phyloP scores from a whole-genome alignment of 345 rosid species.

The Carallia brachiata region DNA sequence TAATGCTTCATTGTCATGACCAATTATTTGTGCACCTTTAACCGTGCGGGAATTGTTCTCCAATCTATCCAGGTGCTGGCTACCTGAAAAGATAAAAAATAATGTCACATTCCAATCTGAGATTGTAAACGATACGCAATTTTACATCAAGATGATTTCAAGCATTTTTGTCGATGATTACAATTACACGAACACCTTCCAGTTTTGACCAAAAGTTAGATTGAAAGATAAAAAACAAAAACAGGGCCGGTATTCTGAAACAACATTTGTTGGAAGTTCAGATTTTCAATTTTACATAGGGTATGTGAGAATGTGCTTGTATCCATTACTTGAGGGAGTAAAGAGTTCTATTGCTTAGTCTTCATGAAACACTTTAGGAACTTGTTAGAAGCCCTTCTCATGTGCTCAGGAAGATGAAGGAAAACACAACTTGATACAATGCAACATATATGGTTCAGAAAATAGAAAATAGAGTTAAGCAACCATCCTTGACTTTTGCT shows the following conservation, averaged over 20 bases:
- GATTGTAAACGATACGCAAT: not conserved
- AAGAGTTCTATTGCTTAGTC: not conserved
- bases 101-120: not conserved
- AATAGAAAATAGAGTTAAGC: too few relatives aligned
- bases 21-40: conserved; percentile 78
- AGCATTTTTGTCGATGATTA: not conserved
- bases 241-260: not conserved
- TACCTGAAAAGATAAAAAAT: conserved; percentile 45
- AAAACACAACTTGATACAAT: too few relatives aligned
- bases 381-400: too few relatives aligned
- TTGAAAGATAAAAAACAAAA: not conserved
- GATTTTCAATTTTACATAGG: not conserved
- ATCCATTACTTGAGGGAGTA: not conserved
- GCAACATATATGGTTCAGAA: too few relatives aligned
- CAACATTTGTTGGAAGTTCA: not conserved
- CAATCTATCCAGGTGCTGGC: conserved; percentile 58
- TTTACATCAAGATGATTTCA: not conserved
- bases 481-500: too few relatives aligned
- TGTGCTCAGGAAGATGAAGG: too few relatives aligned
- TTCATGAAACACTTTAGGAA: too few relatives aligned
- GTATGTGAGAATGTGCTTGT: not conserved
- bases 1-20: conserved; percentile 74
- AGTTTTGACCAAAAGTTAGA: not conserved
- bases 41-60: conserved; percentile 79
- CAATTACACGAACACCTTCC: not conserved